Base-by-base conservation (phyloP, 2,329 filamentous ascomycete species). In the Phialophora verrucosa region DNA sequence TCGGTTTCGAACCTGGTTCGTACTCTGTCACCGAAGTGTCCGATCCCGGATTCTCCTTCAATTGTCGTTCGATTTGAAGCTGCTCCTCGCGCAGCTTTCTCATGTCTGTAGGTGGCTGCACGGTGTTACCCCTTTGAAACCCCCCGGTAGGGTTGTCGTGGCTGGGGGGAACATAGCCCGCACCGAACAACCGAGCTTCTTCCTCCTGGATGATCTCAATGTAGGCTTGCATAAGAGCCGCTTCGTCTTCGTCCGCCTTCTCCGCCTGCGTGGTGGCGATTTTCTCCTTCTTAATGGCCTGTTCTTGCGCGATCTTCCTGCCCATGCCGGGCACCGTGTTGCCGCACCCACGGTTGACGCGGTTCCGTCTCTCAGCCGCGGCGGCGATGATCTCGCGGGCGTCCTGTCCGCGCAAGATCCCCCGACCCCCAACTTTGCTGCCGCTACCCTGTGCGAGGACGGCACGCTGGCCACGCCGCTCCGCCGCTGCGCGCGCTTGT, bases 181-280 rank as follows among this genome's bases (percentile, higher is more conserved):
- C 77, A n/a, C 87, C 86, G 69, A 87, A 85, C 71, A 83, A 84
- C 70, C 88, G 85, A 23, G 76, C 76, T 67, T 90, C 86, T 68
- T 96, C 93, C 75, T 96, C 88, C 74, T 96, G 90, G 29, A 95
- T 90, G 20, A 97, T 82, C 73, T 97, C 93, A 81, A 91, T 93
- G 35, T 96, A 82, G 0, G 93, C 93, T 74, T 93, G 88, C 61
- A 92, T 88, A 67, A 97, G 96, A 4, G 93, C 93, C 27, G 87
- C 84, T 63, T 97, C 92, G 73, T 97, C 96, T 3, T 92, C 93
- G 72, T 93, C 90, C 63, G 97, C 92, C 76, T 96, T 91, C 71
- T 96, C 92, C 0, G 92, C 92, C 73, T 91, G 87, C 0, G 93
- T 97, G 67, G 85, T 86, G 80, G 96, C 94, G 0, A 92, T 91